A percentile compares a stretch with the other conserved stretches of the same genome.
These are phyloP conservation scores for Malus fusca DNA, from an alignment of 306 rosid species.

Conservation along the genomic window DNA sequence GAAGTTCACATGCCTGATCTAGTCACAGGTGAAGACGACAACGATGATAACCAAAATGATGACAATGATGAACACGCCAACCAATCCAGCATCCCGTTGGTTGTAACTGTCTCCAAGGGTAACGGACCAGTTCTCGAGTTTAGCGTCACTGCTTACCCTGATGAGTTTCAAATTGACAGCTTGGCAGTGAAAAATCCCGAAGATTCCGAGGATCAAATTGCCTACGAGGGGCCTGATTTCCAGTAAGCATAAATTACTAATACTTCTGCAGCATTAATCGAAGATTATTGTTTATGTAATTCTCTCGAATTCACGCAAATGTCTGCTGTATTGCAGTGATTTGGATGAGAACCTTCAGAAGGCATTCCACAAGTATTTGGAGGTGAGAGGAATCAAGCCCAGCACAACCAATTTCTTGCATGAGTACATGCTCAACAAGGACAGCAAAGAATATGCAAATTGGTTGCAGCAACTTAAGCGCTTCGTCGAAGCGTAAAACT, in stretches of 20 bases:
- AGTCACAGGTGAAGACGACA: constrained; percentile 49
- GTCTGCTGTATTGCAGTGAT: constrained; percentile 30
- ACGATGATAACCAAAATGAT: constrained; percentile 21
- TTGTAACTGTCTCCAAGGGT: constrained; percentile 62
- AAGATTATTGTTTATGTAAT: not conserved
- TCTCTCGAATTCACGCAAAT: not conserved
- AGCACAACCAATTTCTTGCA: constrained; percentile 80
- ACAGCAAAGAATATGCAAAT: constrained; percentile 63
- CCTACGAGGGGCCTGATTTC: constrained; percentile 92
- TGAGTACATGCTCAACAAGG: constrained; percentile 94
- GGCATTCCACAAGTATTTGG: constrained; percentile 75
- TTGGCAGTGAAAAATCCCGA: constrained; percentile 63
- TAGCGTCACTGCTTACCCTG: constrained; percentile 59
- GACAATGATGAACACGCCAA: constrained; percentile 36
- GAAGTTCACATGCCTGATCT: constrained; percentile 90
- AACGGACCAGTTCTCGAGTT: constrained; percentile 60
- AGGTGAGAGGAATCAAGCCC: constrained; percentile 88
- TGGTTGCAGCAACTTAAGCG: constrained; percentile 74
- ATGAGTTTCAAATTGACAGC: constrained; percentile 67
- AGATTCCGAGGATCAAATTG: constrained; percentile 52
- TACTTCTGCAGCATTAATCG: not conserved
- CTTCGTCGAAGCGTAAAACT: constrained; percentile 53
- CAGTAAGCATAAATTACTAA: constrained; percentile 32
- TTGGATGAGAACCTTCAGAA: constrained; percentile 81
- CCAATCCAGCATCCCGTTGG: constrained; percentile 66